Conservation (phyloP, 306 rosid genomes). For the Datisca glomerata region DNA sequence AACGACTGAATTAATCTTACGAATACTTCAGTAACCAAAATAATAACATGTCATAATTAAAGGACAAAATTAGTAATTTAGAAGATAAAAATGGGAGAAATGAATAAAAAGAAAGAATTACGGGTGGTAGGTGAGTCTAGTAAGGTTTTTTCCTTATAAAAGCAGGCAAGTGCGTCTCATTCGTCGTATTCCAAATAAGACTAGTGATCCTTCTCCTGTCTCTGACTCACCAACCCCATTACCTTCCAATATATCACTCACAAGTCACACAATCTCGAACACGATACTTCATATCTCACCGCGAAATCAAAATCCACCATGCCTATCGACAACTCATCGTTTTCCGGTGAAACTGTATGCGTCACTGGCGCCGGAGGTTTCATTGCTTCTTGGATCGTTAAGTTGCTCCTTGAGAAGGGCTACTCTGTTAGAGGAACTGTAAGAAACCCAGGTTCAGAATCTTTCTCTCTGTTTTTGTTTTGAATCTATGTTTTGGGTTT, state of each 20-base stretch:
- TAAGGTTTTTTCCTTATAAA: constrained; percentile 10
- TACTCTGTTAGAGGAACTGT: constrained; percentile 79
- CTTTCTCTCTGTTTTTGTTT: background rate
- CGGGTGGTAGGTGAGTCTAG: constrained; percentile 22
- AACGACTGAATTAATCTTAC: too few species aligned
- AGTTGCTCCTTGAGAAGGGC: constrained; percentile 56
- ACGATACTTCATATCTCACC: background rate
- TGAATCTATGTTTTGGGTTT: background rate
- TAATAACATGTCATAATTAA: background rate
- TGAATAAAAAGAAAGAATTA: background rate
- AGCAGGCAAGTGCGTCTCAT: background rate
- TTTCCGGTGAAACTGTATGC: constrained; percentile 38
- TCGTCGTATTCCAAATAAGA: background rate
- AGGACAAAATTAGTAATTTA: background rate
- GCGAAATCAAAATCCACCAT: background rate
- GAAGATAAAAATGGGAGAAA: background rate
- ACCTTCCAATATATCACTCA: background rate
- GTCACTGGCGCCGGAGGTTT: constrained; percentile 97
- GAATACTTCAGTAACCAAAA: too few species aligned
- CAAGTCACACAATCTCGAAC: too few species aligned
- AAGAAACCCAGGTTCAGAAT: constrained; percentile 61
- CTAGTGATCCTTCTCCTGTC: background rate
- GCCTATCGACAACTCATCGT: constrained; percentile 1
- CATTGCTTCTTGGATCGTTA: constrained; percentile 90
- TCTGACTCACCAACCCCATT: constrained; percentile 6